These are phyloP conservation scores for Thamnidium elegans DNA, from an alignment of 192 early-diverging fungal species.

Conservation along the genomic window DNA sequence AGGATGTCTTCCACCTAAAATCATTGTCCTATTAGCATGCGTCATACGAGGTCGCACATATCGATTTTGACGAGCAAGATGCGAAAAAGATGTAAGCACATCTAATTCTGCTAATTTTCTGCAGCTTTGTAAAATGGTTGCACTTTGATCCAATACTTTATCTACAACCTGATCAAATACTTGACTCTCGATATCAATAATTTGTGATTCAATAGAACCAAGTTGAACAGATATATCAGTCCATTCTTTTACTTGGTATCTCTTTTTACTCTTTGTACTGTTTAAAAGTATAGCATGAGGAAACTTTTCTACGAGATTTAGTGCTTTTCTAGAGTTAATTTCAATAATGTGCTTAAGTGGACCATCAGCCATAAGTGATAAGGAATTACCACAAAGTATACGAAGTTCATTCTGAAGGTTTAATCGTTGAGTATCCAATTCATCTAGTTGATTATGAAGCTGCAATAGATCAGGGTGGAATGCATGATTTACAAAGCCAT, in stretches of 20 bases:
- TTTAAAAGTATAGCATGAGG: conserved; percentile 47
- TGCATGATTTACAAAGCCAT: conserved; percentile 50
- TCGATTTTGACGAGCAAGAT: conserved; percentile 47
- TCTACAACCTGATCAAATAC: conserved; percentile 43
- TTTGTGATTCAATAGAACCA: conserved; percentile 37
- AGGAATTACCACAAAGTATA: conserved; percentile 39
- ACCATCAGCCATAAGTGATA: conserved; percentile 40
- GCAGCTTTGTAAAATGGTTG: conserved; percentile 58
- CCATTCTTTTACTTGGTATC: conserved; percentile 54
- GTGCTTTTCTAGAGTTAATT: conserved; percentile 44
- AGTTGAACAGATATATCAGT: conserved; percentile 57
- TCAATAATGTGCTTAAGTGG: conserved; percentile 55
- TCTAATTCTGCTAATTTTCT: conserved; percentile 65
- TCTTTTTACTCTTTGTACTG: conserved; percentile 47
- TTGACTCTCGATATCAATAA: conserved; percentile 52
- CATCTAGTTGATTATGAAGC: conserved; percentile 40
- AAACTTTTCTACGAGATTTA: conserved; percentile 23
- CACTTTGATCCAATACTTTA: conserved; percentile 50
- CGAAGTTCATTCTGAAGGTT: conserved; percentile 40
- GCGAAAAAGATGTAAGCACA: conserved; percentile 60
- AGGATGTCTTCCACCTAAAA: conserved; percentile 65
- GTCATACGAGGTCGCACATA: conserved; percentile 51
- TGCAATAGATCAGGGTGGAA: conserved; percentile 36
- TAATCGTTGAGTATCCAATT: conserved; percentile 42
- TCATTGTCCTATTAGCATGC: conserved; percentile 7